phyloP scores from a whole-genome alignment of 2,329 filamentous ascomycete species.

The Aspergillus fumigatiaffinis region DNA sequence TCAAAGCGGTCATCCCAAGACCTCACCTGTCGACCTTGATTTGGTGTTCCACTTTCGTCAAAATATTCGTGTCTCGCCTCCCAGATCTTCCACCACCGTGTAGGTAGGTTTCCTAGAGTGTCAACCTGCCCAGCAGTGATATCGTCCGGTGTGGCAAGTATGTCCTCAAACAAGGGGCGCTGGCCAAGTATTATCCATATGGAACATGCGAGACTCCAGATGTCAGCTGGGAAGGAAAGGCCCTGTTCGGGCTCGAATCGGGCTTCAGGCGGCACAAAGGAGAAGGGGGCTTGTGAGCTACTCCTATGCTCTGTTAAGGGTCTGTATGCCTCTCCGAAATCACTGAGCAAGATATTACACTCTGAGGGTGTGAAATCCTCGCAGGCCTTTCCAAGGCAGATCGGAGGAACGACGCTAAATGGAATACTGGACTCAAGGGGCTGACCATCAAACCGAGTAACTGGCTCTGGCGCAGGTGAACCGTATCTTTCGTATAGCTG shows the following conservation, averaged over 20 bases:
- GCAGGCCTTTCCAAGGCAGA: neutral
- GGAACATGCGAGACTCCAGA: conserved; percentile 30
- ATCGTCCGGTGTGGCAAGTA: conserved; percentile 22
- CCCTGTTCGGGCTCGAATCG: too few relatives aligned
- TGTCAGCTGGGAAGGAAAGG: conserved; percentile 26
- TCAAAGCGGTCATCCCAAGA: conserved; percentile 13
- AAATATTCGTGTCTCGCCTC: conserved; percentile 6
- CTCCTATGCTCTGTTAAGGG: neutral
- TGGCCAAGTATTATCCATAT: conserved; percentile 26
- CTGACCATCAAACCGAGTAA: too few relatives aligned
- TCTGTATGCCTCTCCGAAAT: conserved; percentile 5
- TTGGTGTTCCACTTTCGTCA: conserved; percentile 5
- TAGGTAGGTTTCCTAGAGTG: conserved; percentile 20
- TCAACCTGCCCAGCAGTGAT: conserved; percentile 25
- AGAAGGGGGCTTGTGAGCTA: too few relatives aligned
- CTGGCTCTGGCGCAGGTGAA: too few relatives aligned
- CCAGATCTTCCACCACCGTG: conserved; percentile 17
- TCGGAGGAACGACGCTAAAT: neutral
- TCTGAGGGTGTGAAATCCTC: neutral
- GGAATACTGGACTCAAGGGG: too few relatives aligned
- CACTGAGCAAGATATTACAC: neutral
- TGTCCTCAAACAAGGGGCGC: conserved; percentile 21
- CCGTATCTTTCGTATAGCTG: too few relatives aligned
- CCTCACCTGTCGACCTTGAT: conserved; percentile 1
- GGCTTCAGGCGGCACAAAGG: too few relatives aligned